Conservation (phyloP, 2,329 filamentous ascomycete species). For the Penicillium thymicola region DNA sequence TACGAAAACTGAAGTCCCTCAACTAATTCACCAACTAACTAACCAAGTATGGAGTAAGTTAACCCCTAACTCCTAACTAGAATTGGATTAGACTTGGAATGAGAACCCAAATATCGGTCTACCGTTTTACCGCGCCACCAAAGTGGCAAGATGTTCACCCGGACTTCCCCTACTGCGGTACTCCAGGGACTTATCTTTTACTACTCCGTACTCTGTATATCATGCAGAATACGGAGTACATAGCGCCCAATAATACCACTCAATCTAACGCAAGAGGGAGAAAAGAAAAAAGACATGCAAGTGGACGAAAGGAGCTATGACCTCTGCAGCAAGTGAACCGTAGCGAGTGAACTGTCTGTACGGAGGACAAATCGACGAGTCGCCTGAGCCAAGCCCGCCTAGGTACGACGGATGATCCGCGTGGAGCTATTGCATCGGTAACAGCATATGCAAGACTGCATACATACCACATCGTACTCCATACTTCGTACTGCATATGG, state of each 20-base stretch:
- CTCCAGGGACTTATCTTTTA: background rate
- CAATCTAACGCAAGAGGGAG: background rate
- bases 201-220: background rate
- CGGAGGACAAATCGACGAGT: conserved; percentile 15
- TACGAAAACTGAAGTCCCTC: background rate
- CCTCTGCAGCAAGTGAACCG: conserved; percentile 7
- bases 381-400: conserved; percentile 12
- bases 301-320: conserved; percentile 2
- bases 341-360: conserved; percentile 9
- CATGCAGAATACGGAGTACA: background rate
- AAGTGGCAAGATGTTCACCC: conserved; percentile 9
- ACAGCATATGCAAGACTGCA: background rate
- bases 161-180: conserved; percentile 3
- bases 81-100: background rate
- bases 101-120: background rate
- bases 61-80: background rate
- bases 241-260: background rate
- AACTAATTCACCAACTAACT: background rate
- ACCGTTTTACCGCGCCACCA: conserved; percentile 3
- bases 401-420: conserved; percentile 14
- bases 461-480: background rate
- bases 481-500: background rate
- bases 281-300: background rate
- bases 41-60: background rate
- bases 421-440: conserved; percentile 11